Evolutionary conservation across 2,329 filamentous ascomycete species (phyloP), one percentile per base, ranked within the genome.

Genomic region (Endothia cerciana): DNA sequence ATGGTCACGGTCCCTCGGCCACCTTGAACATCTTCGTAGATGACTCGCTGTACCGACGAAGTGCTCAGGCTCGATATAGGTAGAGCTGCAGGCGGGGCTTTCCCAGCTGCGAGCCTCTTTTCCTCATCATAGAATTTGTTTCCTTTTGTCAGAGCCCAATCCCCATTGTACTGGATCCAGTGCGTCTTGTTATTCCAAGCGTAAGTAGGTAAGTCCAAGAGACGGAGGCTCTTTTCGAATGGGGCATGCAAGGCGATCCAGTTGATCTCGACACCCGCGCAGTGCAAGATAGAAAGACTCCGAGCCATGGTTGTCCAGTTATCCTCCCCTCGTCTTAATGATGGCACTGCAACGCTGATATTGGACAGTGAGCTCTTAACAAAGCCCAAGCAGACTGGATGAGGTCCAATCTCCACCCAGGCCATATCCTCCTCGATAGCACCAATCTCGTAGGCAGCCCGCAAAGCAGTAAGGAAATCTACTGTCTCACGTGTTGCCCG

Each of bases 341-440:
- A 36, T 36, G 33, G 33, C n/a, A n/a, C n/a, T 36, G 33, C 10
- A 10, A 36, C 10, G 33, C n/a, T n/a, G 1, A 36, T 36, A 5
- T 36, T 36, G 33, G 33, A 36, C 6, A 36, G 33, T 10, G 33
- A 7, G 33, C 6, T 10, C 6, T 10, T 5, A 5, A 36, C 33
- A 10, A 36, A 36, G 6, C 6, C 5, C 6, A 10, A 7, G 33
- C 33, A 36, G 11, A 91, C 83, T 0, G 88, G 87, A 68, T 91
- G 87, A 4, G 89, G 88, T 0, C 90, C 90, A 66, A 92, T 79
- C 71, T 93, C 90, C 56, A 92, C 73, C 83, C 86, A 91, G 11
- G 7, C 40, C 41, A 19, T 43, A 6, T n/a, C 38, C 17, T 36
- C 57, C 11, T 43, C 63, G n/a, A 55, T 45, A 40, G 25, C 51